Evolutionary conservation across 129 eudicot species (phyloP).

Genomic region (Flaveria sonorensis): DNA sequence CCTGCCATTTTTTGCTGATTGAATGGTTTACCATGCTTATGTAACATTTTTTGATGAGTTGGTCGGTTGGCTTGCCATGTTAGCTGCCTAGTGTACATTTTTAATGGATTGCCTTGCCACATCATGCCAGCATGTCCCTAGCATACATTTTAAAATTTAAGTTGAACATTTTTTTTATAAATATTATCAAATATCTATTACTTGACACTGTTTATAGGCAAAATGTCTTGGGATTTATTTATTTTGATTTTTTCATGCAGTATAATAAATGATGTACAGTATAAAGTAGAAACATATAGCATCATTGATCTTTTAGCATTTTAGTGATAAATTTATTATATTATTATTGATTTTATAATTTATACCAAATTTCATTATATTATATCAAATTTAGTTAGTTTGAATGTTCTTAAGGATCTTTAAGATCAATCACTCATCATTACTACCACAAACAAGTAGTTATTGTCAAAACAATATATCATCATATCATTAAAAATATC

Average conservation of each 20-base stretch:
- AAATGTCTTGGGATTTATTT: background rate
- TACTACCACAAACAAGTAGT: background rate
- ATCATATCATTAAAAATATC: background rate
- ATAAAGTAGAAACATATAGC: background rate
- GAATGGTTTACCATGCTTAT: background rate
- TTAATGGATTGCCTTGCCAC: background rate
- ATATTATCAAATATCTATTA: background rate
- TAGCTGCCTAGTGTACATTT: background rate
- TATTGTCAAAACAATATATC: background rate
- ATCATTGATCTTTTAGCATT: background rate
- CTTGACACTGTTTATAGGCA: background rate
- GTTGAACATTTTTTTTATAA: background rate
- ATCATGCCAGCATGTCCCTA: background rate
- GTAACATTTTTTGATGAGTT: slow-evolving; percentile 1
- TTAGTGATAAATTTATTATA: background rate
- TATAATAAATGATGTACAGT: background rate
- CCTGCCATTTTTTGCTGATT: background rate
- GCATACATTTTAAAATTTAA: background rate
- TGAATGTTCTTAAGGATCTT: background rate
- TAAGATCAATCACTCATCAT: background rate
- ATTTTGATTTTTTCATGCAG: background rate
- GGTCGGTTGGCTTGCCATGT: background rate
- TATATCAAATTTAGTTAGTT: background rate
- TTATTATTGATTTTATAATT: background rate
- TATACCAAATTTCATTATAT: background rate